These are phyloP conservation scores for Mortierella sp. DNA, from an alignment of 371 early-diverging fungal species.

Conservation along the genomic window DNA sequence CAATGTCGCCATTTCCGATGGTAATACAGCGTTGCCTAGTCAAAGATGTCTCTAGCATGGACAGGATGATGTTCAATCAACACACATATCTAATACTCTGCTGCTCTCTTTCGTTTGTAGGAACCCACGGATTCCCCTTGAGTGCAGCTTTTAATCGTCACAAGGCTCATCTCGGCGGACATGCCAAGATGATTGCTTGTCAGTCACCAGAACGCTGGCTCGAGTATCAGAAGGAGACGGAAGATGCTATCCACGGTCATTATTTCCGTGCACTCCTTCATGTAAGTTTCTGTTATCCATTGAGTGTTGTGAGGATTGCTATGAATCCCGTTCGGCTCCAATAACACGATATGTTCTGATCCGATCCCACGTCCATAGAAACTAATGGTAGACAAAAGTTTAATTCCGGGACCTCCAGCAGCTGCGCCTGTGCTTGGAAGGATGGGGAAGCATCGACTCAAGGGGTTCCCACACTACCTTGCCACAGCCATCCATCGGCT, in stretches of 20 bases:
- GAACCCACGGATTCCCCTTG: slow-evolving; percentile 41
- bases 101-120: neutral
- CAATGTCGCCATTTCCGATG: slow-evolving; percentile 72
- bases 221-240: slow-evolving; percentile 60
- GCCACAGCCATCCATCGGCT: slow-evolving; percentile 57
- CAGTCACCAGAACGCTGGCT: slow-evolving; percentile 87
- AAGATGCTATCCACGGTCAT: slow-evolving; percentile 76
- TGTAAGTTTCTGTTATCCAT: slow-evolving; percentile 10
- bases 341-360: no score
- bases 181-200: slow-evolving; percentile 85
- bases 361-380: slow-evolving; percentile 48
- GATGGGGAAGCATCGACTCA: slow-evolving; percentile 62
- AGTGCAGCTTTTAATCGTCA: slow-evolving; percentile 46
- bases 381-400: slow-evolving; percentile 63
- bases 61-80: neutral
- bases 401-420: slow-evolving; percentile 59
- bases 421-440: slow-evolving; percentile 70
- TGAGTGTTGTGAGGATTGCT: no score
- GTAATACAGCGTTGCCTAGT: slow-evolving; percentile 59
- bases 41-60: no score
- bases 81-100: neutral
- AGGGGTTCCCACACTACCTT: slow-evolving; percentile 40
- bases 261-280: slow-evolving; percentile 78
- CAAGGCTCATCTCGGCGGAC: slow-evolving; percentile 66
- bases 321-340: no score